These are phyloP conservation scores for Pichia sporocuriosa DNA, from an alignment of 805 yeast species.

Conservation along the genomic window DNA sequence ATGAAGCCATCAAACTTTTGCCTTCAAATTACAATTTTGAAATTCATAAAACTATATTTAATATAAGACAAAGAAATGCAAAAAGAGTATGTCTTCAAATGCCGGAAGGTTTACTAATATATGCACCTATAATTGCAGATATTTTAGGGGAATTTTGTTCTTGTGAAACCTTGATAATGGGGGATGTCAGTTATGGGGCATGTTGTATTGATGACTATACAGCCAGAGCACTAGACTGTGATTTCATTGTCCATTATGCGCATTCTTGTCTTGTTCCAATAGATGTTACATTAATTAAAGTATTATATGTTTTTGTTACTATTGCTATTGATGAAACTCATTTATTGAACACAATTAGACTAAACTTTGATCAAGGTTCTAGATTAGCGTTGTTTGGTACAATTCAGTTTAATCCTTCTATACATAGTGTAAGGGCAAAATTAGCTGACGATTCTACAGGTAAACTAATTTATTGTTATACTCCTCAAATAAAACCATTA, in stretches of 20 bases:
- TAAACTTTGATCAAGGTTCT: conserved; percentile 58
- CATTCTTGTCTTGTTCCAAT: conserved; percentile 96
- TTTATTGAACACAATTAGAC: conserved; percentile 64
- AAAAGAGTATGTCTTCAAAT: conserved; percentile 87
- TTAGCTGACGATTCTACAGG: conserved; percentile 36
- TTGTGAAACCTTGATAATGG: conserved; percentile 90
- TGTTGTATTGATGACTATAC: conserved; percentile 97
- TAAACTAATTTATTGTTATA: conserved; percentile 52
- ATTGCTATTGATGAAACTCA: conserved; percentile 83
- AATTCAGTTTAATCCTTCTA: conserved; percentile 92
- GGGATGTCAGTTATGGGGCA: conserved; percentile 97
- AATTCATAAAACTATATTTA: conserved; percentile 93
- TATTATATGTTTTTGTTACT: conserved; percentile 91
- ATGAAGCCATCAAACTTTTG: conserved; percentile 69
- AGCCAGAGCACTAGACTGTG: conserved; percentile 88
- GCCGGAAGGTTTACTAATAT: conserved; percentile 94
- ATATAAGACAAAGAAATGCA: conserved; percentile 66
- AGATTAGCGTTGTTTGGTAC: conserved; percentile 87
- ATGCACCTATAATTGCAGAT: conserved; percentile 84
- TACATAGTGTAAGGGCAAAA: conserved; percentile 67
- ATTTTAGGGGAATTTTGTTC: conserved; percentile 85
- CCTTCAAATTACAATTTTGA: conserved; percentile 95
- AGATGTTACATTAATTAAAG: conserved; percentile 84
- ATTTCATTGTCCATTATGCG: conserved; percentile 92
- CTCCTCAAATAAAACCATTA: conserved; percentile 89